Percentiles rank a stretch among this genome's conserved stretches.
These are phyloP conservation scores for Kwoniella newhampshirensis DNA, from an alignment of 768 basidiomycete genomes.

Conservation along the genomic window DNA sequence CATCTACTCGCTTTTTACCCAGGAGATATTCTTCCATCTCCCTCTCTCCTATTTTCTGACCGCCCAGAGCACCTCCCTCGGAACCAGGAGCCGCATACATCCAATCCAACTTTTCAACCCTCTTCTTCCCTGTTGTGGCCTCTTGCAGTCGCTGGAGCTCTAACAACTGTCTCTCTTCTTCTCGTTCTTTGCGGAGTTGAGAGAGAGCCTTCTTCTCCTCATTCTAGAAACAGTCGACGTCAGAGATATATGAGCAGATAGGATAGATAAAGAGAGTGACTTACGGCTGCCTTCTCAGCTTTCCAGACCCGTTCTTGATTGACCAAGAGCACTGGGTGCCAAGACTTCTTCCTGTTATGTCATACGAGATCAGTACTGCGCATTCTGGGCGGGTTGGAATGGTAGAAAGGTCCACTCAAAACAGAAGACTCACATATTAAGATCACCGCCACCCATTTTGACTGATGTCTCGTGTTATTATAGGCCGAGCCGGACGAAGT, in stretches of 20 bases:
- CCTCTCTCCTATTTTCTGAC: constrained; percentile 57
- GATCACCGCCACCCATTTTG: constrained; percentile 96
- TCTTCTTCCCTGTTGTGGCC: constrained; percentile 90
- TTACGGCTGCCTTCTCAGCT: constrained; percentile 91
- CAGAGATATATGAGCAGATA: no score
- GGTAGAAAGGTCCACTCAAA: no score
- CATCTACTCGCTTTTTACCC: constrained; percentile 96
- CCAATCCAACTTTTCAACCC: constrained; percentile 94
- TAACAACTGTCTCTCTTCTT: constrained; percentile 93
- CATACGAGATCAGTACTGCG: no score
- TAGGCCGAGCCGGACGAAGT: constrained; percentile 14
- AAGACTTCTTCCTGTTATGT: constrained; percentile 65
- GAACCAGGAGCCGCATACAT: constrained; percentile 98
- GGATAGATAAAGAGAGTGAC: constrained; percentile 51
- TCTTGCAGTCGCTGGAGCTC: constrained; percentile 95
- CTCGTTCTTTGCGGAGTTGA: constrained; percentile 94
- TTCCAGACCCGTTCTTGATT: constrained; percentile 99
- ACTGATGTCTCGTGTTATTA: constrained; percentile 7
- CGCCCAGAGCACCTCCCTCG: constrained; percentile 63
- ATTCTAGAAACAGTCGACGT: constrained; percentile 60
- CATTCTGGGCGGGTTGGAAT: no score
- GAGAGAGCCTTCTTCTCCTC: constrained; percentile 99
- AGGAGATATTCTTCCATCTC: constrained; percentile 95
- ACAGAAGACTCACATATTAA: constrained; percentile 81
- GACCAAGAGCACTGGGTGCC: constrained; percentile 96